phyloP scores from a whole-genome alignment of 768 basidiomycete genomes.

The Termitomyces sp. region DNA sequence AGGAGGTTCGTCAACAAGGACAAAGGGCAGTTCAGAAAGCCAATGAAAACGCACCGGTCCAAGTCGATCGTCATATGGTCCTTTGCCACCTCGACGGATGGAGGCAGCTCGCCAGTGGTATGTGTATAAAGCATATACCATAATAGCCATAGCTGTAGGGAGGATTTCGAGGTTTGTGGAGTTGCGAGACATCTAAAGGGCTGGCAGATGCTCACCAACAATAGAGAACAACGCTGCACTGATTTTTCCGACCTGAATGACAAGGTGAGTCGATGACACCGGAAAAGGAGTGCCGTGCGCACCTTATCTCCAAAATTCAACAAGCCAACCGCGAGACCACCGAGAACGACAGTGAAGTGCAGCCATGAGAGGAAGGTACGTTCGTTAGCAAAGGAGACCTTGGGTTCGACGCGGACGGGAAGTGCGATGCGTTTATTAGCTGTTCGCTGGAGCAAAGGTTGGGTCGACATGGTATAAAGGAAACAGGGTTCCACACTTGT shows the following conservation, averaged over 20 bases:
- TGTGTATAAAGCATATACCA: constrained; percentile 93
- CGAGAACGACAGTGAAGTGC: constrained; percentile 96
- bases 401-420: constrained; percentile 91
- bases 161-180: not conserved
- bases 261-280: not conserved
- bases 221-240: constrained; percentile 95
- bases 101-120: constrained; percentile 96
- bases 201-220: constrained; percentile 55
- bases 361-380: constrained; percentile 98
- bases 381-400: constrained; percentile 94
- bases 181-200: constrained; percentile 3
- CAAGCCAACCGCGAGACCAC: constrained; percentile 92
- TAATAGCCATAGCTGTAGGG: constrained; percentile 86
- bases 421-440: constrained; percentile 95
- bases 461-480: constrained; percentile 79
- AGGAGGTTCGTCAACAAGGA: not conserved
- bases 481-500: not conserved
- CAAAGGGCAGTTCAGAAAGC: not conserved
- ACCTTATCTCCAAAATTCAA: constrained; percentile 98
- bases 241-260: constrained; percentile 82
- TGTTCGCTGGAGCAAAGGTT: constrained; percentile 94
- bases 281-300: constrained; percentile 16
- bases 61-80: constrained; percentile 94
- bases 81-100: constrained; percentile 86
- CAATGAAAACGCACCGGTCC: constrained; percentile 71